Conservation (phyloP, 2,329 filamentous ascomycete species). For the Colletotrichum siamense region DNA sequence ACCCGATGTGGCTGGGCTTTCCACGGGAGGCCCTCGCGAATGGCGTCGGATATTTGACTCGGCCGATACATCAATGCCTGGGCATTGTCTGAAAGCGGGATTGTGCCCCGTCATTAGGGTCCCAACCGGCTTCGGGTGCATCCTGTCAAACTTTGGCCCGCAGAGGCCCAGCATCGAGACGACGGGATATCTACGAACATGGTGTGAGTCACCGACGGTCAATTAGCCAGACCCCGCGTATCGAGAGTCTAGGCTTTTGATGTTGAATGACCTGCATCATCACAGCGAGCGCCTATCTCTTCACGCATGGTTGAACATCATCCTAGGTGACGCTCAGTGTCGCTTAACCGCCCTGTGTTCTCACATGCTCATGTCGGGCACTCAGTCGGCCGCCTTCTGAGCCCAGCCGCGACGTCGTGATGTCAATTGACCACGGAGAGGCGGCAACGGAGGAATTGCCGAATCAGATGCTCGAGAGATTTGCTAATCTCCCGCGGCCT, state of each 20-base stretch:
- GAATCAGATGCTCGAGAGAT: neutral
- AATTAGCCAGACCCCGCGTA: neutral
- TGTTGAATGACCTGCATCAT: neutral
- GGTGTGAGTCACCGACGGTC: neutral
- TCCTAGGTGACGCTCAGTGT: neutral
- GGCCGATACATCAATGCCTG: neutral
- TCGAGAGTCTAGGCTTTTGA: neutral
- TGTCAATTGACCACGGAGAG: neutral
- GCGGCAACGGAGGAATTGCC: neutral
- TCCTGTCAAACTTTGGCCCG: neutral
- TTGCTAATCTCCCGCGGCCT: slow-evolving; percentile 3
- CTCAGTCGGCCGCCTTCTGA: neutral
- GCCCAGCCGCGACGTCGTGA: neutral
- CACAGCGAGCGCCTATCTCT: neutral
- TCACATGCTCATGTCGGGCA: neutral
- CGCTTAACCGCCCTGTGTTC: neutral
- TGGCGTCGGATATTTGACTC: neutral
- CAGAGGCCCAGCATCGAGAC: neutral
- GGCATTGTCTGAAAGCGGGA: neutral
- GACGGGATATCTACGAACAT: neutral
- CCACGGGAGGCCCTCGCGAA: neutral
- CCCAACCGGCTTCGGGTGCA: neutral
- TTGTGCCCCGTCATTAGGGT: neutral
- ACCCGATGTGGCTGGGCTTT: neutral
- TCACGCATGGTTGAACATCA: neutral